A percentile compares a stretch with the other conserved stretches of the same genome.
Conservation (phyloP, 2,329 filamentous ascomycete species). For the Talaromyces sp. region DNA sequence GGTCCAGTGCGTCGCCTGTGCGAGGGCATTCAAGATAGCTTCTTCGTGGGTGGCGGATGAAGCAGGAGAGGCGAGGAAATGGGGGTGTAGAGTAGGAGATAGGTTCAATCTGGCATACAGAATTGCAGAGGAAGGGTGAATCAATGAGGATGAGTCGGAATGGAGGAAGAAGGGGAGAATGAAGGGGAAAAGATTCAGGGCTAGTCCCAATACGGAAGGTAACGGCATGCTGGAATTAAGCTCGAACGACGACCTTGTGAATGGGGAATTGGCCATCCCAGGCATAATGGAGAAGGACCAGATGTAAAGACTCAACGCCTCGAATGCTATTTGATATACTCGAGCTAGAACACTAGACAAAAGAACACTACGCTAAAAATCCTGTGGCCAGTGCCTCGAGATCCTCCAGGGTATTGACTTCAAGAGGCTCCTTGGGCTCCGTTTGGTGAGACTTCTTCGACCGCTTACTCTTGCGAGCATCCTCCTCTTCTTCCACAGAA, state of each 20-base stretch:
- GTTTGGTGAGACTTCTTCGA: conserved; percentile 23
- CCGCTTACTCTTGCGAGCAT: conserved; percentile 26
- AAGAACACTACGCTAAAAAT: conserved; percentile 29
- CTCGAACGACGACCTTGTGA: neutral
- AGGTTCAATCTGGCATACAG: too few species aligned
- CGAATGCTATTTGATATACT: neutral
- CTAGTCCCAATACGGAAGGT: neutral
- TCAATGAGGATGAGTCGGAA: too few species aligned
- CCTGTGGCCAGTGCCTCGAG: conserved; percentile 47
- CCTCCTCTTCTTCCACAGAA: conserved; percentile 21
- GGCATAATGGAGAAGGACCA: neutral
- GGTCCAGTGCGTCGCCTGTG: neutral
- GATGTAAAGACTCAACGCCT: neutral
- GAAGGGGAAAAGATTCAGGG: neutral
- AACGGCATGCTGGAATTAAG: neutral
- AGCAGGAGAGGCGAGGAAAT: neutral
- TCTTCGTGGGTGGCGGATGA: neutral
- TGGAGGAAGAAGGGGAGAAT: neutral
- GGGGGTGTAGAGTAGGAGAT: neutral
- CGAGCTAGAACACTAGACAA: neutral
- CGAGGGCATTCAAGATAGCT: too few species aligned
- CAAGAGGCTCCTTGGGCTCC: conserved; percentile 25
- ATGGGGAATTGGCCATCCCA: neutral
- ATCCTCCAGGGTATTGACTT: conserved; percentile 46
- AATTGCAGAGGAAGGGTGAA: too few species aligned